These are phyloP conservation scores for Arthroderma uncinatum DNA, from an alignment of 2,329 filamentous ascomycete genomes.

Conservation along the genomic window DNA sequence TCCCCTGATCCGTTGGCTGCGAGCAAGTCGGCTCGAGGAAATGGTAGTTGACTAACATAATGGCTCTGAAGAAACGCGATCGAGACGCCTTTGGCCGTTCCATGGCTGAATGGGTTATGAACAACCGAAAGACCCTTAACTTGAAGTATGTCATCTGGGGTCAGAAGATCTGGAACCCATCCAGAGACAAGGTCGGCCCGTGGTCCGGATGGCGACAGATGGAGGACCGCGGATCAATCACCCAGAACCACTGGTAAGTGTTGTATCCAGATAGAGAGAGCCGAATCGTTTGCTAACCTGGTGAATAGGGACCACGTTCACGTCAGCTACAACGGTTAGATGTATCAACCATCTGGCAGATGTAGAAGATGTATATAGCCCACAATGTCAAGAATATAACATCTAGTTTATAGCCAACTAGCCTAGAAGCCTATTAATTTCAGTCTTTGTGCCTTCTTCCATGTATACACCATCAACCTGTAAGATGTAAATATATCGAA, in stretches of 20 bases:
- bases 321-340: constrained; percentile 14
- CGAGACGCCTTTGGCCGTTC: constrained; percentile 31
- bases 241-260: constrained; percentile 35
- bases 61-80: constrained; percentile 15
- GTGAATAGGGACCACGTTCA: constrained; percentile 14
- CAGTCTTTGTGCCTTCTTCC: too few species aligned
- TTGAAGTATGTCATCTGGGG: constrained; percentile 44
- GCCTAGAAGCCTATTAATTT: too few species aligned
- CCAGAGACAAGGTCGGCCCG: constrained; percentile 26
- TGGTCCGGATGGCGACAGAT: constrained; percentile 37
- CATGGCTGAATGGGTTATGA: constrained; percentile 43
- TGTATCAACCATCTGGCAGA: not conserved
- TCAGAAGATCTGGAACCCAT: constrained; percentile 38
- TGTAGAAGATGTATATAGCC: too few species aligned
- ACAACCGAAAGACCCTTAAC: constrained; percentile 31
- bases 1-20: constrained; percentile 17
- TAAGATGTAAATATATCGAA: too few species aligned
- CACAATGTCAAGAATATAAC: too few species aligned
- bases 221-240: constrained; percentile 34
- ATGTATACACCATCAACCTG: too few species aligned
- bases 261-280: constrained; percentile 1
- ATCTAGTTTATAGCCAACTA: too few species aligned
- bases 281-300: constrained; percentile 5
- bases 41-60: constrained; percentile 18
- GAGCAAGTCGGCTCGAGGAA: constrained; percentile 16